Evolutionary conservation across 2,329 filamentous ascomycete species (phyloP).

Genomic region (Colletotrichum zoysiae): DNA sequence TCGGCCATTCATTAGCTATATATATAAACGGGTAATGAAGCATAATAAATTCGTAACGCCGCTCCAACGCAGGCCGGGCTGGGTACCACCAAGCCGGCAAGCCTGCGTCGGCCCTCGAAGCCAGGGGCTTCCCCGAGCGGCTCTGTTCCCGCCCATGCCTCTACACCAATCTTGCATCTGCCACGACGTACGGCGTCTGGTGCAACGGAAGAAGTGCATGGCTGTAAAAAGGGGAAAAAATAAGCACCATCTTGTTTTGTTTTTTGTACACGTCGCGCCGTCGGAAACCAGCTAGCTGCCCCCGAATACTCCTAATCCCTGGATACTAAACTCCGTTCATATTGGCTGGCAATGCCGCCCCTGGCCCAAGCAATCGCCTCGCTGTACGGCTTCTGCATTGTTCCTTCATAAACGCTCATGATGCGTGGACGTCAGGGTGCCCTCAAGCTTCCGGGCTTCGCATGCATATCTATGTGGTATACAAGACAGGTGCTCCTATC

Average conservation of each 20-base stretch:
- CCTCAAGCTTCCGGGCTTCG: constrained; percentile 16
- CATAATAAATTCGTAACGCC: constrained; percentile 28
- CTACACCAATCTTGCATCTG: constrained; percentile 16
- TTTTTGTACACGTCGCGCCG: constrained; percentile 27
- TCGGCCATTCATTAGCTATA: background rate
- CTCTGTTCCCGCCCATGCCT: constrained; percentile 20
- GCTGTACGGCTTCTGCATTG: constrained; percentile 16
- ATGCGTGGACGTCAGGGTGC: constrained; percentile 29
- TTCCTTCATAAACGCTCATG: constrained; percentile 35
- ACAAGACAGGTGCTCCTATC: constrained; percentile 33
- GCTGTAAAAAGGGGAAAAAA: background rate
- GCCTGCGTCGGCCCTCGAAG: constrained; percentile 32
- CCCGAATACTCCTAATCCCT: constrained; percentile 35
- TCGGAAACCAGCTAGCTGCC: constrained; percentile 1
- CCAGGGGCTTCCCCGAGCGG: constrained; percentile 19
- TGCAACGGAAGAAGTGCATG: constrained; percentile 15
- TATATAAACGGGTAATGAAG: background rate
- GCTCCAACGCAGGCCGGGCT: constrained; percentile 18
- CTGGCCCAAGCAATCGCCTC: constrained; percentile 15
- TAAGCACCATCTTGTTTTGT: constrained; percentile 2
- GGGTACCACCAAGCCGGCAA: constrained; percentile 10
- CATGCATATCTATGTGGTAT: constrained; percentile 37
- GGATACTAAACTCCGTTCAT: constrained; percentile 26
- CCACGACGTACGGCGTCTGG: constrained; percentile 24
- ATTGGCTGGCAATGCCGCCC: constrained; percentile 17